Conservation (phyloP, 2,329 filamentous ascomycete species). For the Mollisiaceae sp. region DNA sequence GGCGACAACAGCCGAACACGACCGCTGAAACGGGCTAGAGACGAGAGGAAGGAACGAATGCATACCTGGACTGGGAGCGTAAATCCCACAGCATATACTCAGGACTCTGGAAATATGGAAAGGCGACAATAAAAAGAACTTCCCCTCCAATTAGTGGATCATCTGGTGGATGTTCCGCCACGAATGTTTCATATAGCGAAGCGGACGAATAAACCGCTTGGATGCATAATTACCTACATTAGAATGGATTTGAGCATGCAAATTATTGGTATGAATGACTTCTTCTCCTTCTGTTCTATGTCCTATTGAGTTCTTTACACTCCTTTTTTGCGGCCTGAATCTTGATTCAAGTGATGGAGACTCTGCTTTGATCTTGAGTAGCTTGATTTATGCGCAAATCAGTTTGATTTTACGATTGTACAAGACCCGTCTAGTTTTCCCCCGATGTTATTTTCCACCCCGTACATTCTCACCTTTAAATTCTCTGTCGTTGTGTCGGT, state of each 20-base stretch:
- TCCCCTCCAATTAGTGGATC: not conserved
- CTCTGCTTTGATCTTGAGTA: no score
- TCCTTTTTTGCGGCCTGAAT: no score
- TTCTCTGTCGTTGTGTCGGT: not conserved
- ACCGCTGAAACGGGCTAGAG: not conserved
- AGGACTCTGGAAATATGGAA: slow-evolving; percentile 4
- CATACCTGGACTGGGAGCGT: slow-evolving; percentile 5
- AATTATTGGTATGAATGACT: no score
- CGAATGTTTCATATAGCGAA: not conserved
- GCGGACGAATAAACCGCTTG: no score
- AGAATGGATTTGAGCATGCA: no score
- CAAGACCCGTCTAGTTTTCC: not conserved
- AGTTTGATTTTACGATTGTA: not conserved
- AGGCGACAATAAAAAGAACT: slow-evolving; percentile 8
- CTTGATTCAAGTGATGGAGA: no score
- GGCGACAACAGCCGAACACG: not conserved
- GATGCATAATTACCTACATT: no score
- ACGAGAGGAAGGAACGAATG: slow-evolving; percentile 3
- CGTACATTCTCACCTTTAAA: not conserved
- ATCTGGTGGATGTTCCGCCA: not conserved
- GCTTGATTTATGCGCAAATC: not conserved
- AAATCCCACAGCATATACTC: slow-evolving; percentile 4
- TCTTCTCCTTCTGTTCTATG: no score
- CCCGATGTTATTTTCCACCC: not conserved
- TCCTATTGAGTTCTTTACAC: no score